phyloP scores from a whole-genome alignment of 78 protist genomes.

The Cyanophora paradoxa region DNA sequence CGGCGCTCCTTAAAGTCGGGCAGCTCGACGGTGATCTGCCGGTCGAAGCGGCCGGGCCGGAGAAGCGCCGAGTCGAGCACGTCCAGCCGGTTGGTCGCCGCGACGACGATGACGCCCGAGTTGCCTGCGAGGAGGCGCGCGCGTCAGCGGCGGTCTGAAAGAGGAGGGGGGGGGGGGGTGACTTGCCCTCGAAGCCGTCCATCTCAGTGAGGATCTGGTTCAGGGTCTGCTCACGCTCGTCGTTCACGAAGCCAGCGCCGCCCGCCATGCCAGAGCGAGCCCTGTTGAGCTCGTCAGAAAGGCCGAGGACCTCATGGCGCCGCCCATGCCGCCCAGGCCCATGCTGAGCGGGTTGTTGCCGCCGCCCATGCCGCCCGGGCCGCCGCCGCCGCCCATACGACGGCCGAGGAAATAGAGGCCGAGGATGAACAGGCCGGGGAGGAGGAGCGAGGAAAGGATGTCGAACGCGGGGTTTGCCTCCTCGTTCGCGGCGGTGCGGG shows the following conservation, averaged over 20 bases:
- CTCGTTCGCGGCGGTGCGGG: too few species aligned
- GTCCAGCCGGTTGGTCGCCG: conserved; percentile 87
- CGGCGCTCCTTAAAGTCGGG: conserved; percentile 86
- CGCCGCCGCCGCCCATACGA: conserved; percentile 16
- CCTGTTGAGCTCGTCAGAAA: conserved; percentile 45
- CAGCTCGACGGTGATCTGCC: conserved; percentile 66
- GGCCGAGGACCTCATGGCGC: conserved; percentile 8
- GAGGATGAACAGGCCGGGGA: conserved; percentile 30
- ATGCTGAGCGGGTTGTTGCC: too few species aligned
- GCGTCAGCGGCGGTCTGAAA: too few species aligned
- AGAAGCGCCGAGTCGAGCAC: conserved; percentile 87
- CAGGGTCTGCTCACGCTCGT: conserved; percentile 91
- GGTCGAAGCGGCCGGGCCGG: conserved; percentile 95
- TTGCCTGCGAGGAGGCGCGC: too few species aligned
- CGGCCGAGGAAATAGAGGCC: too few species aligned
- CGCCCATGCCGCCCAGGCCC: too few species aligned
- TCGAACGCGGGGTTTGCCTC: too few species aligned
- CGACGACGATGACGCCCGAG: conserved; percentile 83
- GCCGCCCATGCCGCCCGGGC: background rate
- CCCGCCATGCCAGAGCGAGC: conserved; percentile 29
- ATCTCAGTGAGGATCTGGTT: conserved; percentile 95
- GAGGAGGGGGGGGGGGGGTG: too few species aligned
- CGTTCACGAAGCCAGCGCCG: too few species aligned
- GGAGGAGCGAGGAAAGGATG: conserved; percentile 27
- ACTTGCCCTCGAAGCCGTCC: conserved; percentile 91